phyloP scores from a whole-genome alignment of 768 basidiomycete species.

The Lactarius pseudohatsudake region DNA sequence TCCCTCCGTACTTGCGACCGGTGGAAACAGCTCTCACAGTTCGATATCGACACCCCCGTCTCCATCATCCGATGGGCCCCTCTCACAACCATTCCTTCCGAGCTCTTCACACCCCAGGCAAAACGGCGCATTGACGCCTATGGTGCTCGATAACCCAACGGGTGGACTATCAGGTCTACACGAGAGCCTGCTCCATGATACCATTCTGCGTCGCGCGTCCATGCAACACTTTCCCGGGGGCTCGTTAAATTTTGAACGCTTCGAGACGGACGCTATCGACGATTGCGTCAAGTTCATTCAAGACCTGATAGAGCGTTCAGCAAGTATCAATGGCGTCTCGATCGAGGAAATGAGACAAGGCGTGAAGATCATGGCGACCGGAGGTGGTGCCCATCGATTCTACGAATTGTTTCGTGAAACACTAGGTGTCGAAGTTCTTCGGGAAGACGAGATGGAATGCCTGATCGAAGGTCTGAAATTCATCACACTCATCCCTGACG shows the following conservation, averaged over 20 bases:
- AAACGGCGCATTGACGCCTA: slow-evolving; percentile 81
- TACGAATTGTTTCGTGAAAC: slow-evolving; percentile 75
- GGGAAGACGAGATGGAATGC: slow-evolving; percentile 99
- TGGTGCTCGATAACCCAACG: slow-evolving; percentile 49
- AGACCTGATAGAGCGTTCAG: slow-evolving; percentile 82
- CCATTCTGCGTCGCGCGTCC: slow-evolving; percentile 65
- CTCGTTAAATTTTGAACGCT: slow-evolving; percentile 95
- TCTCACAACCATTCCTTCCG: slow-evolving; percentile 35
- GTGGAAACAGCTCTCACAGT: slow-evolving; percentile 51
- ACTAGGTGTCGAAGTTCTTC: slow-evolving; percentile 78
- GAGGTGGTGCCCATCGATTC: slow-evolving; percentile 95
- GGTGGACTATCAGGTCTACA: slow-evolving; percentile 39
- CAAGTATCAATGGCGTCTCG: slow-evolving; percentile 79
- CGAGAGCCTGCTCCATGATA: slow-evolving; percentile 53
- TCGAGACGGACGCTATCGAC: slow-evolving; percentile 88
- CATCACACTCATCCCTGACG: slow-evolving; percentile 92
- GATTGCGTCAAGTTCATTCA: slow-evolving; percentile 86
- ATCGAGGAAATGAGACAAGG: slow-evolving; percentile 88
- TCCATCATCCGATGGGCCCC: slow-evolving; percentile 33
- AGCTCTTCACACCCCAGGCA: slow-evolving; percentile 42
- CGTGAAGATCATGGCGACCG: slow-evolving; percentile 96
- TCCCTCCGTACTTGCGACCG: slow-evolving; percentile 63
- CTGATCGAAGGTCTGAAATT: slow-evolving; percentile 95
- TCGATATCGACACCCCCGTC: slow-evolving; percentile 44
- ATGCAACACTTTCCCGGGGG: slow-evolving; percentile 91